Percentiles rank a stretch among this genome's conserved stretches.
phyloP scores from a whole-genome alignment of 768 basidiomycete genomes.

The Tulasnella sp. region DNA sequence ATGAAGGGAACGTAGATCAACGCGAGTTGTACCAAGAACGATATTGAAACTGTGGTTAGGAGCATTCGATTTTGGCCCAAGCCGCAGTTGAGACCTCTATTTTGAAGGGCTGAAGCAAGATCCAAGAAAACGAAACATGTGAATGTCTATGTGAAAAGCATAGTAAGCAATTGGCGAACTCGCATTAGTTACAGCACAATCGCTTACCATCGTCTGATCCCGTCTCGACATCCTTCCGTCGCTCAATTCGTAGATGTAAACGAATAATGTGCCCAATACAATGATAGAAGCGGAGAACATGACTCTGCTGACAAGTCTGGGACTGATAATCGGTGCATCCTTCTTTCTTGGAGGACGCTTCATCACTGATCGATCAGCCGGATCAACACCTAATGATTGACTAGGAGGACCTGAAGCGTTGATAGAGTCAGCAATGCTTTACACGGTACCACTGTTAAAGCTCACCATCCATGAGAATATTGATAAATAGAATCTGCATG shows the following conservation, averaged over 20 bases:
- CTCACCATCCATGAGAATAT: slow-evolving; percentile 94
- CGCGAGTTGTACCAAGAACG: slow-evolving; percentile 69
- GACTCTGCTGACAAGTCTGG: slow-evolving; percentile 59
- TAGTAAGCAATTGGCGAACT: background rate
- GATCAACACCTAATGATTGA: slow-evolving; percentile 93
- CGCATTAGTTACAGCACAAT: background rate
- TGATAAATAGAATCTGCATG: slow-evolving; percentile 99
- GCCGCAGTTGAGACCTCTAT: slow-evolving; percentile 78
- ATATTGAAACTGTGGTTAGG: slow-evolving; percentile 72
- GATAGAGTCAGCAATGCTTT: background rate
- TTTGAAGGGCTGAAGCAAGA: slow-evolving; percentile 87
- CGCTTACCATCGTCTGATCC: slow-evolving; percentile 90
- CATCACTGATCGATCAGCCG: slow-evolving; percentile 90
- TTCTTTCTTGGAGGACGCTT: slow-evolving; percentile 83
- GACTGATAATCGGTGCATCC: slow-evolving; percentile 76
- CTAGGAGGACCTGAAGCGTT: slow-evolving; percentile 64
- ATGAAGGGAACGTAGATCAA: slow-evolving; percentile 84
- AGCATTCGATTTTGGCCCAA: slow-evolving; percentile 82
- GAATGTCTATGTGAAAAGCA: slow-evolving; percentile 57
- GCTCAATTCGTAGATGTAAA: slow-evolving; percentile 69
- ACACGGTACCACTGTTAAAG: slow-evolving; percentile 7
- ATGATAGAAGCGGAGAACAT: slow-evolving; percentile 90
- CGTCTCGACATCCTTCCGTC: slow-evolving; percentile 73
- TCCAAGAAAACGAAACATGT: slow-evolving; percentile 96
- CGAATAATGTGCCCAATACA: slow-evolving; percentile 73